Base-by-base conservation (phyloP, 352 stramenopile species). In the Globisporangium acanthophoron region DNA sequence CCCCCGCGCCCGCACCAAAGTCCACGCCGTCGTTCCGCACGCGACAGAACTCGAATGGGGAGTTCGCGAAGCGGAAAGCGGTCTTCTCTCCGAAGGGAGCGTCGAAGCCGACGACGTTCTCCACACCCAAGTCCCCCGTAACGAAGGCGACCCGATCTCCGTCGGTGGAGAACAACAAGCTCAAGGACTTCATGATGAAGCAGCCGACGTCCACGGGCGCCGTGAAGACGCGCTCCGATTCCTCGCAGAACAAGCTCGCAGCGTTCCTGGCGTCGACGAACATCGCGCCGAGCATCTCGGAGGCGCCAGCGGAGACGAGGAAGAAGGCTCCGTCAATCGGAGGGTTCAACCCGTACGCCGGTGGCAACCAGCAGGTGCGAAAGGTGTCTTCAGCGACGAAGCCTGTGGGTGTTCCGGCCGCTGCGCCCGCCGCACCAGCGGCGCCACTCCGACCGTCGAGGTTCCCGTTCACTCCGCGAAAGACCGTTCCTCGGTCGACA, bases 181-280 rank as follows among this genome's bases (percentile, higher is more conserved):
- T 96, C 29, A 78, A 74, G 37, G 74, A 74, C 51, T 94, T 96
- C 54, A 90, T 93, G 71, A 74, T 76, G 61, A 81, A 92, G 51
- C 75, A 88, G 54, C 75, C 84, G 49, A 52, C 70, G 0, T 37
- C 74, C 3, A 64, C 79, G 1, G 21, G 59, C 9, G 64, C 27
- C 11, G 58, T 45, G 43, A 90, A 90, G 53, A 46, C 70, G 39
- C 72, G 82, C 0, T 85, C 81, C 5, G 67, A 84, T 45, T 84
- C 74, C 35, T 54, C 57, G 33, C 76, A 88, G 64, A 89, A 67
- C 60, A 96, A 96, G 55, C 67, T 96, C 48, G 75, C 80, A 5
- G 79, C 79, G 21, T 96, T 96, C 58, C 59, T 96, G 5, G 79
- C 82, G 18, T 73, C 62, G 18, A 92, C 80, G 3, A 83, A 77